Evolutionary conservation across 73 alveolate genomes (phyloP).

Genomic region (Diophrys sp.): DNA sequence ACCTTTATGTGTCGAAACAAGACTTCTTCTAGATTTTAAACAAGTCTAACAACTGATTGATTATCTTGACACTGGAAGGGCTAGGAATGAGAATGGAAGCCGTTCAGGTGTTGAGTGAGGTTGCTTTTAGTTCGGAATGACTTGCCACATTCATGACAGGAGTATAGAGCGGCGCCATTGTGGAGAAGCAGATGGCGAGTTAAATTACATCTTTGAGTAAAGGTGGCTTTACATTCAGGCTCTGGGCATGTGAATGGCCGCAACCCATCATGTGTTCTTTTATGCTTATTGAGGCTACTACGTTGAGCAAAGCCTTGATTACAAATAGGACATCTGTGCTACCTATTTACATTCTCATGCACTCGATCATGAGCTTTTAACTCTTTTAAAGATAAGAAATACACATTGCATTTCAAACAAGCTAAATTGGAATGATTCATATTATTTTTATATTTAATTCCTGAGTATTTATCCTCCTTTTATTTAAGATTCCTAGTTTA

Average conservation of each 20-base stretch:
- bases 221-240: background rate
- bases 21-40: background rate
- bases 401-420: no score
- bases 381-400: background rate
- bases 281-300: background rate
- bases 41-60: background rate
- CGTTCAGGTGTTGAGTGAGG: background rate
- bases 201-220: background rate
- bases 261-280: background rate
- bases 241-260: background rate
- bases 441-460: no score
- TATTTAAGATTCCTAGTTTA: no score
- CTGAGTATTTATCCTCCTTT: no score
- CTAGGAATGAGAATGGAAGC: no score
- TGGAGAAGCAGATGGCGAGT: background rate
- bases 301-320: background rate
- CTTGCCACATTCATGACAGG: background rate
- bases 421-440: no score
- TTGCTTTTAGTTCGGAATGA: background rate
- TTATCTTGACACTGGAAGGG: no score
- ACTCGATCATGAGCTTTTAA: background rate
- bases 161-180: background rate
- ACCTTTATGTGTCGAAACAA: slow-evolving; percentile 26
- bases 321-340: background rate
- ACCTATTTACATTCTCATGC: background rate